Percentiles rank a stretch among this genome's conserved stretches.
phyloP scores from a whole-genome alignment of 2,329 filamentous ascomycete species.

The Cryphonectria parasitica region DNA sequence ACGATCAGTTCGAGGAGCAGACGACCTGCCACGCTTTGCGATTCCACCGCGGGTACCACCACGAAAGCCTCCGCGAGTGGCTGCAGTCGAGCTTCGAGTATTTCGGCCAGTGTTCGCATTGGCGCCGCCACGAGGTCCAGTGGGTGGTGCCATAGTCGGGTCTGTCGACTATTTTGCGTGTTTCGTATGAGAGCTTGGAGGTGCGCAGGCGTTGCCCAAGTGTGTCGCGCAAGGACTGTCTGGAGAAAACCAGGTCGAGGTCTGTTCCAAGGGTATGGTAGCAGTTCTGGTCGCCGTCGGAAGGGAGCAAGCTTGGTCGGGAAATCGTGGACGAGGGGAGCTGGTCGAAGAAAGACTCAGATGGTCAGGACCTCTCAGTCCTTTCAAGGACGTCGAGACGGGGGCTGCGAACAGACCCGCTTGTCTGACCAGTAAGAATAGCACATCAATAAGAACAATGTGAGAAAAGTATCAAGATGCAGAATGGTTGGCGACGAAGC shows the following conservation, averaged over 20 bases:
- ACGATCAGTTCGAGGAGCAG: constrained; percentile 47
- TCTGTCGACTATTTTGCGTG: background rate
- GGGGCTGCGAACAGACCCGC: constrained; percentile 1
- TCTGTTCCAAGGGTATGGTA: background rate
- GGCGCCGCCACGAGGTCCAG: constrained; percentile 27
- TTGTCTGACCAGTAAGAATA: background rate
- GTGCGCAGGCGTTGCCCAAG: constrained; percentile 4
- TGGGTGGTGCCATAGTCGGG: constrained; percentile 36
- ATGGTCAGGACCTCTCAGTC: constrained; percentile 13
- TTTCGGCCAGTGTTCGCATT: constrained; percentile 29
- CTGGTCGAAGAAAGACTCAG: background rate
- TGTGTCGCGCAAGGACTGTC: background rate
- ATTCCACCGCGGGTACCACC: constrained; percentile 50
- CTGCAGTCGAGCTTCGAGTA: constrained; percentile 22
- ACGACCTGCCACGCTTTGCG: constrained; percentile 50
- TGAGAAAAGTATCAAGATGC: background rate
- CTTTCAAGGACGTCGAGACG: constrained; percentile 14
- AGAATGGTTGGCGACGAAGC: background rate
- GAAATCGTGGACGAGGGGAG: constrained; percentile 3
- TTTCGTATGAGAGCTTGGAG: background rate
- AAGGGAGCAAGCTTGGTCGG: background rate
- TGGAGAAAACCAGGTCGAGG: background rate
- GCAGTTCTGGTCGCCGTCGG: background rate
- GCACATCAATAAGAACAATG: constrained; percentile 13
- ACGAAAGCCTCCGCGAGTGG: constrained; percentile 15